Conservation (phyloP, 202 grass and related monocot genomes). For the Schoenoplectus tabernaemontani region DNA sequence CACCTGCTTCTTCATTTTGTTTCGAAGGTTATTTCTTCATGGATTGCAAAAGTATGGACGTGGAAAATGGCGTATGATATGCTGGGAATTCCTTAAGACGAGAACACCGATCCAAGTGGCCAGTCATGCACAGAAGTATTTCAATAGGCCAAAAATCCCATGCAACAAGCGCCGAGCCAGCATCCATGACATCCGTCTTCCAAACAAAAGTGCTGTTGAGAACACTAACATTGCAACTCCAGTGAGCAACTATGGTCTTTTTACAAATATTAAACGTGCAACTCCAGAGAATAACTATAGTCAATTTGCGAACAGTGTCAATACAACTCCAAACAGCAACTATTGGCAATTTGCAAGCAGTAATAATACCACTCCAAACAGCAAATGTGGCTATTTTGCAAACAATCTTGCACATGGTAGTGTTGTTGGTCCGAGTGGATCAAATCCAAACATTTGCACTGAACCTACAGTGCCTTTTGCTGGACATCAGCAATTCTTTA, state of each 20-base stretch:
- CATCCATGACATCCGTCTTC: slow-evolving; percentile 34
- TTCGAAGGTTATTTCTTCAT: slow-evolving; percentile 31
- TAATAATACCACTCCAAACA: neutral
- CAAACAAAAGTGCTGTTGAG: neutral
- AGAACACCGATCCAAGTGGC: slow-evolving; percentile 43
- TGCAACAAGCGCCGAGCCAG: slow-evolving; percentile 20
- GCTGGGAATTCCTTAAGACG: slow-evolving; percentile 27
- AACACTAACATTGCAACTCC: neutral
- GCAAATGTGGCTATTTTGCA: neutral
- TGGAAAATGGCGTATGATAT: slow-evolving; percentile 39
- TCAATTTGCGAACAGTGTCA: neutral
- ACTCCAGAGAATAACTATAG: neutral
- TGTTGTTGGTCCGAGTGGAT: neutral
- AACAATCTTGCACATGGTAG: neutral
- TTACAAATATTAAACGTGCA: neutral
- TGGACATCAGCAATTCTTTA: neutral
- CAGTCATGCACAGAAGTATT: slow-evolving; percentile 54
- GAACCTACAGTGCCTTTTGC: neutral
- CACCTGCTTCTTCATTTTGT: neutral
- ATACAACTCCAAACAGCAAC: neutral
- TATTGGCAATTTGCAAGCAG: neutral
- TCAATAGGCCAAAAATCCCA: slow-evolving; percentile 16
- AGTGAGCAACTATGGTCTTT: neutral
- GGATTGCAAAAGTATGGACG: slow-evolving; percentile 33
- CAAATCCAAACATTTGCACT: neutral